Evolutionary conservation across 257 asterid genomes (phyloP), one percentile per base, ranked within the genome.

Genomic region (Petunia axillaris): DNA sequence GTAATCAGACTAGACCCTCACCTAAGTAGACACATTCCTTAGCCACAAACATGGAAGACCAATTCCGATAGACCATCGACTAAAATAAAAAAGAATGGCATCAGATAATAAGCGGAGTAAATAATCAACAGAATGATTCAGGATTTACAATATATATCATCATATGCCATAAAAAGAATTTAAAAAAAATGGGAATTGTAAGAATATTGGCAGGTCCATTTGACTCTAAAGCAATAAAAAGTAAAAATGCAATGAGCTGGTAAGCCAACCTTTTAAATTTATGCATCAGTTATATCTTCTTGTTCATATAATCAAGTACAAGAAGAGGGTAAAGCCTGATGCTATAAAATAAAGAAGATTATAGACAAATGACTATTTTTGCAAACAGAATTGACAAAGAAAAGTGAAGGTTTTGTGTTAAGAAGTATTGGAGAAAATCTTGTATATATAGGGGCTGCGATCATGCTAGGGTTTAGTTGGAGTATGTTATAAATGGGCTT

Each of bases 51-150:
- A 25, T 25, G 25, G 25, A 25, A 25, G 25, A 25, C 25, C 0
- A 25, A 0, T 25, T 25, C 25, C 25, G 25, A 25, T 25, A 25
- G 25, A 25, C 25, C 25, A 25, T 25, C 25, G 25, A 25, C 25
- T 25, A 25, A 25, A 25, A 25, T 25, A 25, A 7, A 36, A 16
- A 8, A 79, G 4, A 79, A 77, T 53, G 89, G 93, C 95, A 91
- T 92, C 97, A 85, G 93, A 92, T 85, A 92, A 89, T 89, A 92
- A 91, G 93, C 93, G 92, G 96, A 89, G 94, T 87, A 52, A 37
- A 39, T 84, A 81, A 76, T 92, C 97, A 54, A 84, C 97, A 91
- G 82, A 38, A 80, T 41, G 13, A 80, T 3, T 64, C 76, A n/a
- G 77, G 25, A 68, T 16, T 68, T 68, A 89, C 95, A 88, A 91